A percentile compares a stretch with the other conserved stretches of the same genome.
These are phyloP conservation scores for Rubia tinctorum DNA, from an alignment of 305 asterid species.

Conservation along the genomic window DNA sequence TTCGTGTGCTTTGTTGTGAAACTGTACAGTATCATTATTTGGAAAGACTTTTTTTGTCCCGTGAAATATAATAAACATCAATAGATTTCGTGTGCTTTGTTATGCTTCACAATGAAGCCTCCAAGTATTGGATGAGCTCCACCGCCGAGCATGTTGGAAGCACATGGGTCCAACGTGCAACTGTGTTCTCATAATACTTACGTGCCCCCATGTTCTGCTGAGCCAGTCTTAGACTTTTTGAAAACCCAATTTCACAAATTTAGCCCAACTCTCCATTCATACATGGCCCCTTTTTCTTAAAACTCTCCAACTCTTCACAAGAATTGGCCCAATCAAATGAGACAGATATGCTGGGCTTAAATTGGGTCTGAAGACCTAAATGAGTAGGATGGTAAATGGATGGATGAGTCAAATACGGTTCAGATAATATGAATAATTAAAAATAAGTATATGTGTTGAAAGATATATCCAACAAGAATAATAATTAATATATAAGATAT, in stretches of 20 bases:
- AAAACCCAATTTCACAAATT: too few relatives aligned
- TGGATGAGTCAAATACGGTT: too few relatives aligned
- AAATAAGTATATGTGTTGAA: too few relatives aligned
- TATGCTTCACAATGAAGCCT: neutral
- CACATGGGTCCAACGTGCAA: conserved; percentile 19
- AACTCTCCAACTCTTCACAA: neutral
- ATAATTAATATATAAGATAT: too few relatives aligned
- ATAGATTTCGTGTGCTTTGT: neutral
- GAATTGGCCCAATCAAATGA: neutral
- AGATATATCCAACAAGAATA: too few relatives aligned
- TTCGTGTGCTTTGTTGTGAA: too few relatives aligned
- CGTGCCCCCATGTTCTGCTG: conserved; percentile 7
- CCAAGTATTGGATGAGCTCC: neutral
- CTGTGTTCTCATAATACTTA: neutral
- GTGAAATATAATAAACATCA: neutral
- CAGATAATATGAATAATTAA: too few relatives aligned
- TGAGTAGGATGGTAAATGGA: too few relatives aligned
- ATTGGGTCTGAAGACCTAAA: too few relatives aligned
- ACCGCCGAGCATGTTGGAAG: conserved; percentile 6
- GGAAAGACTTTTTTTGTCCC: neutral
- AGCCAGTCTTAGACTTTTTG: neutral
- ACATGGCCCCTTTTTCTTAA: neutral
- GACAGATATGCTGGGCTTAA: neutral
- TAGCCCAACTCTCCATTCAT: neutral
- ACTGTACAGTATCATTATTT: too few relatives aligned